A percentile compares a stretch with the other conserved stretches of the same genome.
These are phyloP conservation scores for Mucor circinelloides DNA, from an alignment of 371 early-diverging fungal genomes.

Conservation along the genomic window DNA sequence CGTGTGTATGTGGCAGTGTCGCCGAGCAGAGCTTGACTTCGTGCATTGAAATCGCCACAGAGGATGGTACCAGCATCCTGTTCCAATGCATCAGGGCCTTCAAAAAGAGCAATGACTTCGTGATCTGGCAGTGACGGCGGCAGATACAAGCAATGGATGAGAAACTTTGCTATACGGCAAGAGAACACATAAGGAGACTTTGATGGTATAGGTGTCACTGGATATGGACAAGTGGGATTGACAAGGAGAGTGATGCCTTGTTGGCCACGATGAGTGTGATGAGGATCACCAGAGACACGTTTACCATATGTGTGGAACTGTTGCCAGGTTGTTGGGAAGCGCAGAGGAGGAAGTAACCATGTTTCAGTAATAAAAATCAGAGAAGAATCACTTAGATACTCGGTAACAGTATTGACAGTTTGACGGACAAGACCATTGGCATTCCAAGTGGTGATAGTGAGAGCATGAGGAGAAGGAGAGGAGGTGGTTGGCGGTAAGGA, in stretches of 20 bases:
- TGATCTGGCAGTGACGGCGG: neutral
- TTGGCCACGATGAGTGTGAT: no score
- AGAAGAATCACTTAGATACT: neutral
- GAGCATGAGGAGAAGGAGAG: no score
- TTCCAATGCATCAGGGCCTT: no score
- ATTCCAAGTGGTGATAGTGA: slow-evolving; percentile 11
- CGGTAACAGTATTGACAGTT: neutral
- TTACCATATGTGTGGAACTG: no score
- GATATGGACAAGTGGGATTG: neutral
- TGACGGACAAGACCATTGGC: slow-evolving; percentile 4
- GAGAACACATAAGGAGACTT: slow-evolving; percentile 1
- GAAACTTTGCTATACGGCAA: neutral
- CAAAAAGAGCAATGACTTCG: neutral
- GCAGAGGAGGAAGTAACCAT: no score
- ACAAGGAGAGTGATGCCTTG: no score
- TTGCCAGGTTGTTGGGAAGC: no score
- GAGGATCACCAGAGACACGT: no score
- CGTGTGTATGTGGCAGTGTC: slow-evolving; percentile 3
- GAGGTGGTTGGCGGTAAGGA: no score
- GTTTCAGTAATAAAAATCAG: slow-evolving; percentile 14
- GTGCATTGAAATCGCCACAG: no score
- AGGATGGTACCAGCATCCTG: neutral
- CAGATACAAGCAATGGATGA: slow-evolving; percentile 10
- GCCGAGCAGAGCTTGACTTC: slow-evolving; percentile 1
- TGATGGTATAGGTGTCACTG: neutral